phyloP scores from a whole-genome alignment of 768 basidiomycete species.

The Termitomyces sp. region DNA sequence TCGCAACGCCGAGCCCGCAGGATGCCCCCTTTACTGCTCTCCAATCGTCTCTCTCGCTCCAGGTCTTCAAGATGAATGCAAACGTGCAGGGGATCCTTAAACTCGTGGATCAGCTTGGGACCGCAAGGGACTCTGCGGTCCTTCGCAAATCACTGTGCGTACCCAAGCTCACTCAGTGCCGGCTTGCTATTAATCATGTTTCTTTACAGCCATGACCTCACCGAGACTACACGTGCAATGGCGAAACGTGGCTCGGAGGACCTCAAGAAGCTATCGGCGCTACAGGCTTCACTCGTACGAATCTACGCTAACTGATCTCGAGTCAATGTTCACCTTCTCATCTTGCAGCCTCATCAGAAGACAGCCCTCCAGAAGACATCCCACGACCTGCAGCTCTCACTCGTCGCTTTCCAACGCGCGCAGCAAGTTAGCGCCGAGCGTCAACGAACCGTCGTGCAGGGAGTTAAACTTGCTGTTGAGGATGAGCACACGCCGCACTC shows the following conservation, averaged over 20 bases:
- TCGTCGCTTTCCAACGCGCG: conserved; percentile 88
- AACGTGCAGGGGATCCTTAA: conserved; percentile 95
- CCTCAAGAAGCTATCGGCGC: conserved; percentile 77
- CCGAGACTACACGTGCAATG: conserved; percentile 92
- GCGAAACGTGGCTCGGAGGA: conserved; percentile 92
- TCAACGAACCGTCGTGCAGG: conserved; percentile 85
- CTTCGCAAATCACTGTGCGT: conserved; percentile 84
- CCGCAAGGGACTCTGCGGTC: conserved; percentile 68
- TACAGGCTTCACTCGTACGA: conserved; percentile 59
- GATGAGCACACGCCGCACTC: conserved; percentile 43
- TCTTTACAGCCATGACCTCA: conserved; percentile 75
- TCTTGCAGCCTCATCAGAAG: conserved; percentile 71
- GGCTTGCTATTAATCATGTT: background rate
- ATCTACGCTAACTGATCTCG: background rate
- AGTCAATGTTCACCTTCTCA: background rate
- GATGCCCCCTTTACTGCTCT: conserved; percentile 72
- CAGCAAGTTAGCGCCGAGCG: conserved; percentile 87
- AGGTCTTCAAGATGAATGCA: conserved; percentile 98
- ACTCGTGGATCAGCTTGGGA: conserved; percentile 95
- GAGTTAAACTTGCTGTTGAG: conserved; percentile 80
- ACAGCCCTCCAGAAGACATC: conserved; percentile 87
- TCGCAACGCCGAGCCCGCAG: conserved; percentile 39
- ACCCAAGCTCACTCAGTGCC: background rate
- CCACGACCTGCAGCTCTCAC: conserved; percentile 84
- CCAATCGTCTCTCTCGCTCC: conserved; percentile 79